A percentile compares a stretch with the other conserved stretches of the same genome.
phyloP scores from a whole-genome alignment of 306 rosid species.

The Medicago ruthenica region DNA sequence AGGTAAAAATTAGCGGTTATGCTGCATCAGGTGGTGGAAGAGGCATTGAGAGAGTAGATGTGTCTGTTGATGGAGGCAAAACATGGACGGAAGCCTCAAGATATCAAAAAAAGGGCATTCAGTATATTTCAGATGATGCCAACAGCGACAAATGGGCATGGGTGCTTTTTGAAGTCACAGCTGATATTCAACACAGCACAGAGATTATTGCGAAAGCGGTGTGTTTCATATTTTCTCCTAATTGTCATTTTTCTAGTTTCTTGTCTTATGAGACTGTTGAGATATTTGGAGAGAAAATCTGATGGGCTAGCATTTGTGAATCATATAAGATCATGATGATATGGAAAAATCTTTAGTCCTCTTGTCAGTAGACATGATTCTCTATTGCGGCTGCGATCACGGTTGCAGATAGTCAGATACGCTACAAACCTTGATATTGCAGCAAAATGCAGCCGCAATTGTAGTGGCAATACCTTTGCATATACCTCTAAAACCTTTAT shows the following conservation, averaged over 20 bases:
- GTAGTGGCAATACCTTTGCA: no score
- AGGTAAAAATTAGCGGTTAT: slow-evolving; percentile 86
- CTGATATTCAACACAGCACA: slow-evolving; percentile 61
- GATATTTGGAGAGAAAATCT: not conserved
- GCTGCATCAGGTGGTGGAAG: slow-evolving; percentile 94
- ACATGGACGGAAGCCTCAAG: slow-evolving; percentile 84
- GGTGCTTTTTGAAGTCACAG: slow-evolving; percentile 80
- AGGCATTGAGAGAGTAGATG: slow-evolving; percentile 92
- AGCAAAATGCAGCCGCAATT: no score
- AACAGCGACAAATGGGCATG: slow-evolving; percentile 95
- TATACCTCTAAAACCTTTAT: no score
- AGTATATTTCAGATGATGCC: slow-evolving; percentile 62
- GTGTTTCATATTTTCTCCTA: slow-evolving; percentile 44
- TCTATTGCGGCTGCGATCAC: no score
- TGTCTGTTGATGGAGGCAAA: slow-evolving; percentile 88
- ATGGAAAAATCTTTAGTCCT: no score
- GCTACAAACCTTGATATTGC: no score
- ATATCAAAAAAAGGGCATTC: slow-evolving; percentile 64
- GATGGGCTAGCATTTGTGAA: not conserved
- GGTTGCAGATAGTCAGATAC: no score
- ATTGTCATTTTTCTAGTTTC: slow-evolving; percentile 17
- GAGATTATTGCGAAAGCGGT: slow-evolving; percentile 93
- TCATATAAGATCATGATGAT: no score
- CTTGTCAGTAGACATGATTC: not conserved
- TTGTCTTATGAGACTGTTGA: not conserved